Conservation (phyloP, 83 land plant species). For the Diphasiastrum complanatum region DNA sequence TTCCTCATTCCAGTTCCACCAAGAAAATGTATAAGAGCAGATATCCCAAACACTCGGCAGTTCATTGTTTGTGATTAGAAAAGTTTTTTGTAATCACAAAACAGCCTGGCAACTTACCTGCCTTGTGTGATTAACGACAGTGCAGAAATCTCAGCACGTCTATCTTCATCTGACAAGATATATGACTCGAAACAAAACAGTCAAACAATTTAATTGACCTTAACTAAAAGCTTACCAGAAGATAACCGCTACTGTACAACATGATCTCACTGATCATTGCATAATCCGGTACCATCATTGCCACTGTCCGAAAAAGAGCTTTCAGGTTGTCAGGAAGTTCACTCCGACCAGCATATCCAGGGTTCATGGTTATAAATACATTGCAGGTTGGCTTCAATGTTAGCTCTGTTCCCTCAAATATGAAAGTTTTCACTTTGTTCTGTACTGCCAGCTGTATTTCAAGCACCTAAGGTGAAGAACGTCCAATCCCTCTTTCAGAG, state of each 20-base stretch:
- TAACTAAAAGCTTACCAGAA: constrained; percentile 17
- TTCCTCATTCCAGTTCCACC: too few species aligned
- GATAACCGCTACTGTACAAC: constrained; percentile 39
- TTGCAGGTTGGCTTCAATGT: constrained; percentile 34
- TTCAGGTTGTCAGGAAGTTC: constrained; percentile 41
- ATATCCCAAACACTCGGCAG: too few species aligned
- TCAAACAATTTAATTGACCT: neutral
- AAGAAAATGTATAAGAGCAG: too few species aligned
- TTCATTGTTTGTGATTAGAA: too few species aligned
- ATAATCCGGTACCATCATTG: constrained; percentile 49
- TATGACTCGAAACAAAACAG: neutral
- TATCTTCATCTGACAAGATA: too few species aligned
- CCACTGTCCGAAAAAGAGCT: constrained; percentile 36
- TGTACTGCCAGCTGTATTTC: constrained; percentile 41
- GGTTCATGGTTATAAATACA: constrained; percentile 43
- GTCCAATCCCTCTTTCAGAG: neutral
- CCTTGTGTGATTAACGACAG: too few species aligned
- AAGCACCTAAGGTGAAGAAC: constrained; percentile 16
- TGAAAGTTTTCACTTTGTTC: constrained; percentile 36
- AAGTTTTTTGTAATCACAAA: too few species aligned
- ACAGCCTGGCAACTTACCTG: too few species aligned
- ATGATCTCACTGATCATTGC: constrained; percentile 44
- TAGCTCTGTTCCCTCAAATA: constrained; percentile 39
- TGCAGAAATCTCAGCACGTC: too few species aligned
- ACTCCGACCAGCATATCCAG: constrained; percentile 40